Percentiles rank a stretch among this genome's conserved stretches.
Evolutionary conservation across 805 yeast genomes (phyloP).

Genomic region (Huiozyma sinensis): DNA sequence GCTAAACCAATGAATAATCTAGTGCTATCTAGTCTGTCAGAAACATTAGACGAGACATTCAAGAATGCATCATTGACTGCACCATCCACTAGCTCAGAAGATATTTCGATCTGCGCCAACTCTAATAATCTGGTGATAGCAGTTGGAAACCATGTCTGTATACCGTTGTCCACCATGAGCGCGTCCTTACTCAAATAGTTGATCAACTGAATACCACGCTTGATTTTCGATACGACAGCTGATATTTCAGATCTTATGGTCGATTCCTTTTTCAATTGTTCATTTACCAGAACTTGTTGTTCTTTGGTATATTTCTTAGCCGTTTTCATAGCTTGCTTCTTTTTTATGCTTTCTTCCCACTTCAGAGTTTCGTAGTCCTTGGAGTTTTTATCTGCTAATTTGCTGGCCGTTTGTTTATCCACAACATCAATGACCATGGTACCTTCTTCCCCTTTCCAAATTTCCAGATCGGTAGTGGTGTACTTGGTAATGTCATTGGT

Average conservation of each 20-base stretch:
- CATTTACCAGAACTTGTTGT: conserved; percentile 52
- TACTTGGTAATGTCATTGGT: conserved; percentile 29
- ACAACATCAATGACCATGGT: conserved; percentile 57
- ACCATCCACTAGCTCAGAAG: conserved; percentile 32
- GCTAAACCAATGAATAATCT: conserved; percentile 57
- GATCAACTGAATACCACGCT: conserved; percentile 44
- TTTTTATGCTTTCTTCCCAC: conserved; percentile 83
- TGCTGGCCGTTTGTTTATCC: conserved; percentile 33
- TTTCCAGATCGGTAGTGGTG: conserved; percentile 41
- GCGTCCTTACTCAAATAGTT: conserved; percentile 42
- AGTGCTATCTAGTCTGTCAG: conserved; percentile 40
- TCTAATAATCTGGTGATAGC: conserved; percentile 43
- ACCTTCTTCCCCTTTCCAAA: conserved; percentile 65
- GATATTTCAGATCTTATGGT: conserved; percentile 41
- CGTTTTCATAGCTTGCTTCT: conserved; percentile 50
- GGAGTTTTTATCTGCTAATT: conserved; percentile 53
- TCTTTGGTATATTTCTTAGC: conserved; percentile 61
- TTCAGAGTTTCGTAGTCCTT: conserved; percentile 76
- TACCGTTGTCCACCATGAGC: conserved; percentile 50
- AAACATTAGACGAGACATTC: conserved; percentile 40
- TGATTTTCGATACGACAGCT: conserved; percentile 27
- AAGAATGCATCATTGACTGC: conserved; percentile 42
- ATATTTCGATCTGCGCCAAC: conserved; percentile 31
- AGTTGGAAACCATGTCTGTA: conserved; percentile 58
- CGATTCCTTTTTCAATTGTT: conserved; percentile 55